Evolutionary conservation across 805 yeast species (phyloP).

Genomic region (Suhomyces pyralidae): DNA sequence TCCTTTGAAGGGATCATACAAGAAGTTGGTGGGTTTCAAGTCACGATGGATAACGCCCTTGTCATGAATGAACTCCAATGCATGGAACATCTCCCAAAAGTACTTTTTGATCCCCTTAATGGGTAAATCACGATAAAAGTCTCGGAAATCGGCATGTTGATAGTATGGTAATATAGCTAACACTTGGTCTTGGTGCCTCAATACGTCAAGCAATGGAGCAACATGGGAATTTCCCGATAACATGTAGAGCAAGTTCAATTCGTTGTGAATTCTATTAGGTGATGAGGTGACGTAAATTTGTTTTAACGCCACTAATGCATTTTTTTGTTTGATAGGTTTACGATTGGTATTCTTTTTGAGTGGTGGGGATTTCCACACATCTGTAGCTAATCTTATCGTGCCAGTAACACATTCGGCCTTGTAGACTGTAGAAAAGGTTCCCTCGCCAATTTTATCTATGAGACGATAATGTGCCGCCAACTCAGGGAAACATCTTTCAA

Average conservation of each 20-base stretch:
- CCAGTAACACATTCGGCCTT: slow-evolving; percentile 54
- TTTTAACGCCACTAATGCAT: slow-evolving; percentile 76
- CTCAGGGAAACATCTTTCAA: slow-evolving; percentile 53
- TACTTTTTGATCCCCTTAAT: slow-evolving; percentile 77
- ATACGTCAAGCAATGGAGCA: slow-evolving; percentile 86
- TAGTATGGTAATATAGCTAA: slow-evolving; percentile 89
- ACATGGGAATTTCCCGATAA: slow-evolving; percentile 68
- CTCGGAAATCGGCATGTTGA: slow-evolving; percentile 86
- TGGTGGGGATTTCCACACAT: slow-evolving; percentile 46
- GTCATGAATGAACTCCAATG: slow-evolving; percentile 58
- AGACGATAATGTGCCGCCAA: slow-evolving; percentile 48
- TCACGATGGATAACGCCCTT: slow-evolving; percentile 43
- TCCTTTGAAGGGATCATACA: slow-evolving; percentile 62
- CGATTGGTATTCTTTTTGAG: slow-evolving; percentile 25
- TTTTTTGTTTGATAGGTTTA: slow-evolving; percentile 24
- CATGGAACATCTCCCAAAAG: slow-evolving; percentile 74
- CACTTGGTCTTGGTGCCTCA: slow-evolving; percentile 87
- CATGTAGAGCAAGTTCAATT: slow-evolving; percentile 70
- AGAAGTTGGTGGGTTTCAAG: slow-evolving; percentile 58
- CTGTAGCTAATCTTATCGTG: slow-evolving; percentile 35
- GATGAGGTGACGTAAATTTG: slow-evolving; percentile 94
- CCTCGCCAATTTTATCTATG: slow-evolving; percentile 63
- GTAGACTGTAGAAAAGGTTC: slow-evolving; percentile 62
- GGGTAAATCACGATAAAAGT: slow-evolving; percentile 77
- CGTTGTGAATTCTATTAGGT: slow-evolving; percentile 87